Conservation (phyloP, 495 filamentous ascomycete species). For the Talaromyces proteolyticus region DNA sequence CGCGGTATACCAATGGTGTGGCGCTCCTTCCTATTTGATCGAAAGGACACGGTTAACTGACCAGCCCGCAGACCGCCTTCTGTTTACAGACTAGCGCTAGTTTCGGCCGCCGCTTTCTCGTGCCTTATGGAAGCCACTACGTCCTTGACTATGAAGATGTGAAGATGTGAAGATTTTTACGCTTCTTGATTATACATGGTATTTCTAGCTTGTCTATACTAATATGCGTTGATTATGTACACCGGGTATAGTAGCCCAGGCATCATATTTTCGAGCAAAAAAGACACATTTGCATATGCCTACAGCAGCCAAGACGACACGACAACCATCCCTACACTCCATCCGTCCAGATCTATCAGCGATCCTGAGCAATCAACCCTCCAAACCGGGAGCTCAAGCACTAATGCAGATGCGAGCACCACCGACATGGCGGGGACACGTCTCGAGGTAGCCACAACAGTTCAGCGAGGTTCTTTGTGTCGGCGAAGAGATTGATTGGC, state of each 20-base stretch:
- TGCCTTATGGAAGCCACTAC: no score
- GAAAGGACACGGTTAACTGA: slow-evolving; percentile 7
- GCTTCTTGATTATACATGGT: no score
- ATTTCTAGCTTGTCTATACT: no score
- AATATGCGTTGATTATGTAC: no score
- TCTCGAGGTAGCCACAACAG: not conserved
- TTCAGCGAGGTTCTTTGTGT: not conserved
- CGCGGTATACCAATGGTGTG: not conserved
- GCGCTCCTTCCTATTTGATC: not conserved
- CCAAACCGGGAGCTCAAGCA: slow-evolving; percentile 34
- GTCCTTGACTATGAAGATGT: no score
- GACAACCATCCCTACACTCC: not conserved
- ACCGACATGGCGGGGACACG: slow-evolving; percentile 15
- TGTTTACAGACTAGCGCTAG: not conserved
- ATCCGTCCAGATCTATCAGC: no score
- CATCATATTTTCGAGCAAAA: no score
- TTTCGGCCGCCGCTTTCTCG: not conserved
- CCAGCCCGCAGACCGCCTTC: slow-evolving; percentile 21
- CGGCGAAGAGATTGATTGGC: no score
- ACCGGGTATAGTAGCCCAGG: no score
- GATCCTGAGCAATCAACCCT: slow-evolving; percentile 4
- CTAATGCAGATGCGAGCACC: slow-evolving; percentile 33
- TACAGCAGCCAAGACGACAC: no score
- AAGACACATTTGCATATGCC: slow-evolving; percentile 4
- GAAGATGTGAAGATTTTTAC: no score